Base-by-base conservation (phyloP, 768 basidiomycete species). In the Xerocomellus dryophilus region DNA sequence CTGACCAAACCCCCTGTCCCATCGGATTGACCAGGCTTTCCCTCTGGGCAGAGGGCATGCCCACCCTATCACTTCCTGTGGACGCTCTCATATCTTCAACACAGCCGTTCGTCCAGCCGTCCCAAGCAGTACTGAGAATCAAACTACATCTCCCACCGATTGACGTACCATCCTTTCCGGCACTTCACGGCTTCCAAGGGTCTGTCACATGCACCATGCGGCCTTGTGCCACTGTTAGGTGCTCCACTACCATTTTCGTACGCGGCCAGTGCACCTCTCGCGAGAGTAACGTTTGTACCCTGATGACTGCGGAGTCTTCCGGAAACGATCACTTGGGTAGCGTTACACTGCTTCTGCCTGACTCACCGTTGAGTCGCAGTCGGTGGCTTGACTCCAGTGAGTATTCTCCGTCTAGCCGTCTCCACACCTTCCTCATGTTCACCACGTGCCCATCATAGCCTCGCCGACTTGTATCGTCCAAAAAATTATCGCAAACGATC, bases 381-480 rank as follows among this genome's bases (percentile, higher is more conserved):
- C 79, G 85, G 54, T 87, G 86, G 88, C 74, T 86, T 58, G 84
- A 86, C 65, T 69, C 78, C 57, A 71, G 87, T 89, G 65, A 68
- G 86, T 78, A 53, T 51, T 54, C 44, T 39, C 43, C 25, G 21
- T 58, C 34, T 44, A 56, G 53, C 45, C 54, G 34, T 54, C 43
- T 43, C 45, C 32, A 42, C 18, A 7, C 47, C 42, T 18, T 31
- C 65, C 66, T 66, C 62, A 57, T 59, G 68, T 57, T 68, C 57
- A 64, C 58, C 67, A 63, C 57, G 69, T 67, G 73, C 57, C 61
- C 60, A 2, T 47, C 64, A 59, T 56, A 84, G 81, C 73, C 60
- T 66, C 76, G 55, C 74, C 78, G 50, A 80, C 78, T n/a, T 77
- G 68, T 41, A 76, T 90, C 66, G 82, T 82, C 29, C 89, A 91